Evolutionary conservation across 2,329 filamentous ascomycete species (phyloP).

Genomic region (Epichloe coenophiala): DNA sequence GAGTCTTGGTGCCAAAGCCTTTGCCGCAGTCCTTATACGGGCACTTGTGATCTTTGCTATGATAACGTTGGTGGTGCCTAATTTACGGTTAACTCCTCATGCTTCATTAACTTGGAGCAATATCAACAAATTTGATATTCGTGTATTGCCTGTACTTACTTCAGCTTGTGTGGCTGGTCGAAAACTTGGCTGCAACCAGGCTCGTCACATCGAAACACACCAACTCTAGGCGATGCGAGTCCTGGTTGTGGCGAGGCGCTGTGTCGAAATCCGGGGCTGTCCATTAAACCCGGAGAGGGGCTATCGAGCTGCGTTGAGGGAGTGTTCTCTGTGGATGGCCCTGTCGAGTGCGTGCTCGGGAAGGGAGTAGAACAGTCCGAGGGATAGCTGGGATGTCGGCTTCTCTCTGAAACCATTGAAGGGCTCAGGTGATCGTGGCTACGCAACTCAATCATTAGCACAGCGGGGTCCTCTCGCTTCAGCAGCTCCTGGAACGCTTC

Average conservation of each 20-base stretch:
- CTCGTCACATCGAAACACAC: slow-evolving; percentile 21
- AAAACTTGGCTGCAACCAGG: slow-evolving; percentile 29
- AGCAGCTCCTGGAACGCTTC: slow-evolving; percentile 2
- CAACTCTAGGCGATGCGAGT: slow-evolving; percentile 17
- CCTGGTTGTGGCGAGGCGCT: slow-evolving; percentile 22
- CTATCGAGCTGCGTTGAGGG: slow-evolving; percentile 33
- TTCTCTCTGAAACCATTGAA: slow-evolving; percentile 9
- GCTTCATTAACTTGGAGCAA: neutral
- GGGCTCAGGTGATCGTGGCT: slow-evolving; percentile 14
- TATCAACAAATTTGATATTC: slow-evolving; percentile 7
- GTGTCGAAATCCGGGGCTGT: slow-evolving; percentile 22
- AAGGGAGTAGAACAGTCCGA: slow-evolving; percentile 31
- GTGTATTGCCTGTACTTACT: slow-evolving; percentile 22
- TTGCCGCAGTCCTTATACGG: slow-evolving; percentile 38
- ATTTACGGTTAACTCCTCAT: neutral
- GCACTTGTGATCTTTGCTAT: slow-evolving; percentile 46
- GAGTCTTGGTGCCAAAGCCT: slow-evolving; percentile 47
- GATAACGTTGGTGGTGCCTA: slow-evolving; percentile 47
- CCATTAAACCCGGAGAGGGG: slow-evolving; percentile 25
- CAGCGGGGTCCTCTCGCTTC: slow-evolving; percentile 10
- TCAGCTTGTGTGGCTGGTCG: slow-evolving; percentile 46
- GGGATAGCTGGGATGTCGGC: slow-evolving; percentile 20
- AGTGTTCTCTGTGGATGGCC: slow-evolving; percentile 28
- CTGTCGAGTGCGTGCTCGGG: slow-evolving; percentile 24
- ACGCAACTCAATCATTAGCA: slow-evolving; percentile 14